phyloP scores from a whole-genome alignment of 73 alveolate species.

The Chromera velia region DNA sequence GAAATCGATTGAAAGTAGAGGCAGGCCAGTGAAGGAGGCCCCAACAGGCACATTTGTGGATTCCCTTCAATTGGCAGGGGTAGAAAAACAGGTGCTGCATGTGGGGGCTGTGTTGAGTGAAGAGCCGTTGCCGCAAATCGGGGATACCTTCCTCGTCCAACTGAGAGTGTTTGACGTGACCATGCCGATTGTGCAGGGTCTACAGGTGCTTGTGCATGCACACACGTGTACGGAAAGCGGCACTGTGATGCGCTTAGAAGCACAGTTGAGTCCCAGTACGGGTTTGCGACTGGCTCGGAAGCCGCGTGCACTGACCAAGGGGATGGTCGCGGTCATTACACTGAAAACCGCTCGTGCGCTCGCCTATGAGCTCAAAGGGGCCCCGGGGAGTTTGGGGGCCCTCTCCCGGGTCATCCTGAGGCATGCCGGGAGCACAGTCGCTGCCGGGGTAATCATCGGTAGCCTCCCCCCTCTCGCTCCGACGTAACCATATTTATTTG shows the following conservation, averaged over 20 bases:
- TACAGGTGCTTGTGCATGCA: background rate
- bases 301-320: background rate
- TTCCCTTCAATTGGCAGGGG: background rate
- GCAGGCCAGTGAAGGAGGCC: background rate
- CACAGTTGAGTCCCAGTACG: background rate
- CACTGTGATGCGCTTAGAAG: background rate
- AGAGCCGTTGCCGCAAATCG: background rate
- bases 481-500: background rate
- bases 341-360: background rate
- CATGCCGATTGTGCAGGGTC: background rate
- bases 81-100: background rate
- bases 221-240: background rate
- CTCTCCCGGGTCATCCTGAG: background rate
- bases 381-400: background rate
- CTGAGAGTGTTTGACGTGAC: background rate
- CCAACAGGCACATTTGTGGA: background rate
- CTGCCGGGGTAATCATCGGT: background rate
- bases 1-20: background rate
- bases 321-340: background rate
- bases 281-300: background rate
- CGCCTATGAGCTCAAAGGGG: background rate
- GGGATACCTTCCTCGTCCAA: background rate
- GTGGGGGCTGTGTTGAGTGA: background rate
- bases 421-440: background rate
- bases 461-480: no score